Conservation (phyloP, 306 rosid species). For the Phaseolus lunatus region DNA sequence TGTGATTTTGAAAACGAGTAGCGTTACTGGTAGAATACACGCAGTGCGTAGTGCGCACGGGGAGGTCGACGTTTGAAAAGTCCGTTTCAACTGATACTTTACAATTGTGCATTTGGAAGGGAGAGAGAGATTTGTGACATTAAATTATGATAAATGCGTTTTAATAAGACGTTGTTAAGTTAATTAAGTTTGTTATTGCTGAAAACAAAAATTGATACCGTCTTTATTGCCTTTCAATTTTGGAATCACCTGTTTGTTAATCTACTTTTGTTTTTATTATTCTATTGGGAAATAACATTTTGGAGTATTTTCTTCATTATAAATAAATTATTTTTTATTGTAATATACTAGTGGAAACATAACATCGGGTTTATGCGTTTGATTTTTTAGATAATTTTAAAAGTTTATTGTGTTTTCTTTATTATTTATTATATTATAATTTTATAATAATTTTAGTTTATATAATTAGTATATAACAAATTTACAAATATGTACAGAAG, state of each 20-base stretch:
- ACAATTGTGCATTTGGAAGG: background rate
- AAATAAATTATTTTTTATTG: too few relatives aligned
- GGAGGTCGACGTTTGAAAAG: constrained; percentile 39
- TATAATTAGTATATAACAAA: too few relatives aligned
- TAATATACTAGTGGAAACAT: too few relatives aligned
- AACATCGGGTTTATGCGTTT: too few relatives aligned
- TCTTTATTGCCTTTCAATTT: background rate
- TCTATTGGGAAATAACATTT: background rate
- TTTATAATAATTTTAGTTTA: too few relatives aligned
- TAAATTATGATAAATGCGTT: background rate
- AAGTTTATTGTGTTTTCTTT: too few relatives aligned
- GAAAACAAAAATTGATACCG: background rate
- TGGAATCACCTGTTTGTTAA: background rate
- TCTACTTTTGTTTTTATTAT: background rate
- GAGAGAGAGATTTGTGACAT: background rate
- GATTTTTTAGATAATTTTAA: too few relatives aligned
- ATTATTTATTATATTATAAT: too few relatives aligned
- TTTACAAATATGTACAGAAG: too few relatives aligned
- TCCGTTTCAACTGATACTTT: constrained; percentile 37
- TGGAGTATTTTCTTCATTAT: too few relatives aligned
- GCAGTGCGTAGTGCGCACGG: constrained; percentile 58
- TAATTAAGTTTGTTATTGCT: too few relatives aligned
- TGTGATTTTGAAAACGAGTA: constrained; percentile 43
- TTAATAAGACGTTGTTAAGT: background rate
- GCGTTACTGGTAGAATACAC: constrained; percentile 22